phyloP scores from a whole-genome alignment of 169 alveolate species.

The Theileria parva region DNA sequence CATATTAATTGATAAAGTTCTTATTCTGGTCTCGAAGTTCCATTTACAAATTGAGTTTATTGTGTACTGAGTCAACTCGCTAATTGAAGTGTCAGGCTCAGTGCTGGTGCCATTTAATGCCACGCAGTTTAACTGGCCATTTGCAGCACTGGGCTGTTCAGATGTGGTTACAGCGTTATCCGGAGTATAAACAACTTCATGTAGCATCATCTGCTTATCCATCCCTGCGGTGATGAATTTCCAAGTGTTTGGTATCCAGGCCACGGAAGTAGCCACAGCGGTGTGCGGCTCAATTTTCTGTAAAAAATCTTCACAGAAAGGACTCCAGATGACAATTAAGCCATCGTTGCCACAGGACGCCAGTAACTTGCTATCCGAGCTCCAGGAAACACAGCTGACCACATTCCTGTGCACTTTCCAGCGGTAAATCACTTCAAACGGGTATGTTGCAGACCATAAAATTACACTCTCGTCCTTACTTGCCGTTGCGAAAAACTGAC shows the following conservation, averaged over 20 bases:
- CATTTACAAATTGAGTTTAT: constrained; percentile 55
- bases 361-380: constrained; percentile 60
- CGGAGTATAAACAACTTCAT: constrained; percentile 37
- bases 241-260: constrained; percentile 69
- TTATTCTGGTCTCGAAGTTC: constrained; percentile 64
- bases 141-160: constrained; percentile 1
- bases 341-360: constrained; percentile 72
- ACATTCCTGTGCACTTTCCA: constrained; percentile 72
- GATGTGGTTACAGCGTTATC: constrained; percentile 19
- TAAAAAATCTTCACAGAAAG: constrained; percentile 48
- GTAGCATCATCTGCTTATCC: constrained; percentile 65
- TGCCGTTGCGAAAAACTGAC: constrained; percentile 70
- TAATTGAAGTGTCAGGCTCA: not conserved
- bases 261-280: constrained; percentile 59
- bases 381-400: constrained; percentile 75
- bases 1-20: constrained; percentile 60
- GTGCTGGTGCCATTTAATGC: not conserved
- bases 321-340: constrained; percentile 71
- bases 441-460: constrained; percentile 65
- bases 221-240: constrained; percentile 65
- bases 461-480: constrained; percentile 72
- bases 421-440: constrained; percentile 62
- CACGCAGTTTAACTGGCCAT: constrained; percentile 12
- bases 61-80: constrained; percentile 38
- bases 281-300: constrained; percentile 60